These are phyloP conservation scores for Flaveria brownii DNA, from an alignment of 129 eudicot genomes.

Conservation along the genomic window DNA sequence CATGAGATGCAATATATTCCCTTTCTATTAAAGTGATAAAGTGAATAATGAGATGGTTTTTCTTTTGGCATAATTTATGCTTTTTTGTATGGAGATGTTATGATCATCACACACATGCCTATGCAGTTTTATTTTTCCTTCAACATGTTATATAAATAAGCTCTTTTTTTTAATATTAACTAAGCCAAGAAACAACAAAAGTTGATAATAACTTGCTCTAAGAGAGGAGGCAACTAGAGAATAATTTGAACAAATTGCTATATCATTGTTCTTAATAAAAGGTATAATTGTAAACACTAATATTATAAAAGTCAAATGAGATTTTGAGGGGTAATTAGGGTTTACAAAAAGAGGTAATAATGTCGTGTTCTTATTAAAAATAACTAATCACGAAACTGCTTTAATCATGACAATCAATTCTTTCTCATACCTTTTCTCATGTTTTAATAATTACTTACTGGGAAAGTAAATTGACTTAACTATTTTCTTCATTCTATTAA, in stretches of 20 bases:
- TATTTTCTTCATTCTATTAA: neutral
- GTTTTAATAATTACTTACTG: constrained; percentile 9
- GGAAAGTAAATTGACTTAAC: constrained; percentile 15
- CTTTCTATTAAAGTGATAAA: constrained; percentile 35
- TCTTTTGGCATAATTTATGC: constrained; percentile 32
- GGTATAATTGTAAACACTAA: neutral
- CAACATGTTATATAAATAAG: neutral
- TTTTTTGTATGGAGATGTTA: constrained; percentile 41
- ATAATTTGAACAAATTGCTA: neutral
- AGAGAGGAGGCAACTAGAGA: neutral
- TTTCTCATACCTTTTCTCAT: constrained; percentile 16
- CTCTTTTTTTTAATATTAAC: neutral
- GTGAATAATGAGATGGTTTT: constrained; percentile 52
- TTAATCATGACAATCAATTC: constrained; percentile 27
- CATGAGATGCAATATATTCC: constrained; percentile 32
- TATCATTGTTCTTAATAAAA: too few species aligned
- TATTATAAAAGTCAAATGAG: neutral
- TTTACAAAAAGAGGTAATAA: constrained; percentile 27
- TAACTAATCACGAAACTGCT: constrained; percentile 32
- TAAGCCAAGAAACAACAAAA: neutral
- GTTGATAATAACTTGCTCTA: neutral
- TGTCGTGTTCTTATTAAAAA: constrained; percentile 13
- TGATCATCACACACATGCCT: constrained; percentile 37
- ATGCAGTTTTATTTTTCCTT: constrained; percentile 13
- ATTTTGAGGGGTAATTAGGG: constrained; percentile 6